Evolutionary conservation across 2,329 filamentous ascomycete genomes (phyloP).

Genomic region (Colletotrichum sp.): DNA sequence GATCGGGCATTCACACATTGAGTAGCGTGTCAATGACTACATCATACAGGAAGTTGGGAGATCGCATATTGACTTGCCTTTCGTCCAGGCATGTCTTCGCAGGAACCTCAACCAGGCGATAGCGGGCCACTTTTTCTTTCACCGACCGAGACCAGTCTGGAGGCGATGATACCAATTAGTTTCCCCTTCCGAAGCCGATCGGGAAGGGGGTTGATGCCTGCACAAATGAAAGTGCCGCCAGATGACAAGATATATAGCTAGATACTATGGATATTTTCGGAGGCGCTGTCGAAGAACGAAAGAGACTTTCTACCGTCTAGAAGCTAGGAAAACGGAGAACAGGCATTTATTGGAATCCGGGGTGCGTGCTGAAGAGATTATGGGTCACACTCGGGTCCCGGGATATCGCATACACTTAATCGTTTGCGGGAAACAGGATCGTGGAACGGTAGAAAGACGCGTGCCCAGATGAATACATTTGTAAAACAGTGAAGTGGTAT

Average conservation of each 20-base stretch:
- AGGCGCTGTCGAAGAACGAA: neutral
- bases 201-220: neutral
- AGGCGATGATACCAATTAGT: neutral
- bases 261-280: neutral
- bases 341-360: neutral
- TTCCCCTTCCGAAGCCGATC: neutral
- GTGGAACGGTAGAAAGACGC: neutral
- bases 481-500: neutral
- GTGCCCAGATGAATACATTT: neutral
- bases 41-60: neutral
- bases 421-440: neutral
- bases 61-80: neutral
- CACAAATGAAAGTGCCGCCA: neutral
- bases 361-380: neutral
- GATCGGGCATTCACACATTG: neutral
- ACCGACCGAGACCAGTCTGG: neutral
- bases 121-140: neutral
- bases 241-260: neutral
- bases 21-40: neutral
- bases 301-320: neutral
- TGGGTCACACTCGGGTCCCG: neutral
- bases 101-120: neutral
- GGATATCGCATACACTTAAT: neutral
- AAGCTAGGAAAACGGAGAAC: neutral
- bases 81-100: neutral